These are phyloP conservation scores for Lyophyllum shimeji DNA, from an alignment of 768 basidiomycete species.

Conservation along the genomic window DNA sequence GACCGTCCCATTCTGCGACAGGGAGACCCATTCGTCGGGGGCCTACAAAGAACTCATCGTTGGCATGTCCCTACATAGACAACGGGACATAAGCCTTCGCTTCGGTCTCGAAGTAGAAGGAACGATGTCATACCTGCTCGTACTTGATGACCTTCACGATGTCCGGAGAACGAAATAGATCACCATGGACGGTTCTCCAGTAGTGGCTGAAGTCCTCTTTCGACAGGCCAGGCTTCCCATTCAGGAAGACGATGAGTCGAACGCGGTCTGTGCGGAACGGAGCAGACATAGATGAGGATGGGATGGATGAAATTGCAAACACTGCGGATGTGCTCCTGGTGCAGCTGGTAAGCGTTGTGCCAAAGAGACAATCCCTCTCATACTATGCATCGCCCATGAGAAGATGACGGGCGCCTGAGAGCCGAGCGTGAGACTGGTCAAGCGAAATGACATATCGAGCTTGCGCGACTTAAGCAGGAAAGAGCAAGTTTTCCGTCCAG, in stretches of 20 bases:
- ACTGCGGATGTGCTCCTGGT: no score
- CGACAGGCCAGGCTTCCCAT: conserved; percentile 23
- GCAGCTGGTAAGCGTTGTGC: no score
- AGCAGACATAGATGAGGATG: neutral
- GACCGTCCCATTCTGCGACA: conserved; percentile 25
- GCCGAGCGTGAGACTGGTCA: no score
- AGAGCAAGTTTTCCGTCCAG: no score
- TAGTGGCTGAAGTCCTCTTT: conserved; percentile 29
- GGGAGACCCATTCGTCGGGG: conserved; percentile 16
- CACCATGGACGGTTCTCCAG: conserved; percentile 28
- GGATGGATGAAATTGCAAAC: no score
- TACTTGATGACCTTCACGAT: conserved; percentile 33
- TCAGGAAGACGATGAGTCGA: conserved; percentile 26
- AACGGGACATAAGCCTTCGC: neutral
- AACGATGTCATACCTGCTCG: conserved; percentile 27
- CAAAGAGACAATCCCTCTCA: no score
- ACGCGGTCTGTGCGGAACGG: conserved; percentile 26
- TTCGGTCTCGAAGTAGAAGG: no score
- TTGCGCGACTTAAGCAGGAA: no score
- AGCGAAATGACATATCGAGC: no score
- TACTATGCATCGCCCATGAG: no score
- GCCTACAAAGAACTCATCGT: conserved; percentile 6
- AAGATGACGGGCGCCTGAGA: no score
- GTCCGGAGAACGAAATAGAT: conserved; percentile 27
- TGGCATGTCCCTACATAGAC: conserved; percentile 23